A percentile compares a stretch with the other conserved stretches of the same genome.
phyloP scores from a whole-genome alignment of 75 land plant genomes.

The Chamaecyparis obtusa region DNA sequence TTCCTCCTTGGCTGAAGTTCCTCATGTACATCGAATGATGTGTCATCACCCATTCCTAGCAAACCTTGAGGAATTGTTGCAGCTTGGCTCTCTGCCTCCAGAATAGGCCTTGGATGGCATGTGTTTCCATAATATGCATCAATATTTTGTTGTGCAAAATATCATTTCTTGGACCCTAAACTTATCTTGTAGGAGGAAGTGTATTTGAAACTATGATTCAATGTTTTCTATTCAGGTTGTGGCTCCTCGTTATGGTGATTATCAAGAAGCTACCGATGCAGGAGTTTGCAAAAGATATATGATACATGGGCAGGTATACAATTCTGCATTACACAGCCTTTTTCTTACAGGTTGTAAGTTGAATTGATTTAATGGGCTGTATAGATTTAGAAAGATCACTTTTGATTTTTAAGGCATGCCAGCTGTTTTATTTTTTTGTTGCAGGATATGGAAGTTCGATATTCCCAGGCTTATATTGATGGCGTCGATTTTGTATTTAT shows the following conservation, averaged over 20 bases:
- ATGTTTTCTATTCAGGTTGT: conserved; percentile 60
- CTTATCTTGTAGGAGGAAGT: not conserved
- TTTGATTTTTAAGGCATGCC: not conserved
- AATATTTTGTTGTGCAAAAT: not conserved
- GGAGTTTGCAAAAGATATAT: conserved; percentile 68
- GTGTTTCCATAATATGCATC: not conserved
- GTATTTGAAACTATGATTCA: not conserved
- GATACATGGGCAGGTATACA: conserved; percentile 81
- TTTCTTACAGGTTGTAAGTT: conserved; percentile 1
- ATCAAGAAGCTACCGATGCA: conserved; percentile 61
- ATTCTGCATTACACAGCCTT: not conserved
- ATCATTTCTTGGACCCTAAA: not conserved
- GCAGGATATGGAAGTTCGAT: conserved; percentile 81
- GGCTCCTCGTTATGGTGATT: conserved; percentile 75
- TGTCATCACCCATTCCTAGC: no score
- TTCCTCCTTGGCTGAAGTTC: no score
- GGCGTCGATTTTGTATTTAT: conserved; percentile 95
- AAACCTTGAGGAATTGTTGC: not conserved
- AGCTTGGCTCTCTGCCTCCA: not conserved
- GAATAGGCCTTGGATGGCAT: not conserved
- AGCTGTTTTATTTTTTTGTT: not conserved
- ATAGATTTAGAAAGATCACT: not conserved
- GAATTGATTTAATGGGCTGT: not conserved
- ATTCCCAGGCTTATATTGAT: conserved; percentile 83
- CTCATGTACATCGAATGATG: no score